These are phyloP conservation scores for Apiospora marii DNA, from an alignment of 2,329 filamentous ascomycete genomes.

Conservation along the genomic window DNA sequence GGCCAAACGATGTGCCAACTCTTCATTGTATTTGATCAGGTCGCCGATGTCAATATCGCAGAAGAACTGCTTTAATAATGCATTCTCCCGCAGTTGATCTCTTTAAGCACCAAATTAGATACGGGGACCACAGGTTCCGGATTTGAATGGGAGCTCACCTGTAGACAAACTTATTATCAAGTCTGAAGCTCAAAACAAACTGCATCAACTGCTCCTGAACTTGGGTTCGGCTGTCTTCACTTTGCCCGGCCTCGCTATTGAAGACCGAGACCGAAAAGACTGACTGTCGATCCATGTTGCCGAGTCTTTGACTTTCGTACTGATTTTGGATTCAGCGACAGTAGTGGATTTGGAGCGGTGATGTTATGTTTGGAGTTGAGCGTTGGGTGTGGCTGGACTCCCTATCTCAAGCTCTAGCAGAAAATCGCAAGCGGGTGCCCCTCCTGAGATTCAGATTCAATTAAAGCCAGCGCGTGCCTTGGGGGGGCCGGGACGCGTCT, in stretches of 20 bases:
- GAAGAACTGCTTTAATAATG: conserved; percentile 90
- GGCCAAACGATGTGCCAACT: conserved; percentile 87
- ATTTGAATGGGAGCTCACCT: conserved; percentile 63
- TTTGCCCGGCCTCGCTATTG: conserved; percentile 69
- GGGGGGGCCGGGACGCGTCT: background rate
- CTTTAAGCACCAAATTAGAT: conserved; percentile 54
- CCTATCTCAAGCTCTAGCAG: conserved; percentile 9
- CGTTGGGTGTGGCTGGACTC: conserved; percentile 18
- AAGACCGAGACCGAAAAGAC: conserved; percentile 87
- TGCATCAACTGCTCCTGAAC: conserved; percentile 83
- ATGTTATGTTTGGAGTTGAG: conserved; percentile 10
- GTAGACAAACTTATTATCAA: conserved; percentile 96
- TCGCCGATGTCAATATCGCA: conserved; percentile 97
- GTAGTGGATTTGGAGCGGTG: conserved; percentile 19
- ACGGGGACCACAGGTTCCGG: background rate
- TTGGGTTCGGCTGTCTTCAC: conserved; percentile 73
- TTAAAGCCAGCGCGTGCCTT: conserved; percentile 14
- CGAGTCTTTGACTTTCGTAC: conserved; percentile 12
- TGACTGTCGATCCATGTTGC: conserved; percentile 83
- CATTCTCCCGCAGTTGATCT: conserved; percentile 95
- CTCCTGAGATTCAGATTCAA: conserved; percentile 22
- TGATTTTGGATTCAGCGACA: background rate
- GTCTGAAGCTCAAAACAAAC: conserved; percentile 91
- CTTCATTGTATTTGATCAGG: conserved; percentile 94
- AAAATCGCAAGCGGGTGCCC: conserved; percentile 22